Percentiles rank a stretch among this genome's conserved stretches.
phyloP scores from a whole-genome alignment of 2,329 filamentous ascomycete species.

The Albophoma yamanashiensis region DNA sequence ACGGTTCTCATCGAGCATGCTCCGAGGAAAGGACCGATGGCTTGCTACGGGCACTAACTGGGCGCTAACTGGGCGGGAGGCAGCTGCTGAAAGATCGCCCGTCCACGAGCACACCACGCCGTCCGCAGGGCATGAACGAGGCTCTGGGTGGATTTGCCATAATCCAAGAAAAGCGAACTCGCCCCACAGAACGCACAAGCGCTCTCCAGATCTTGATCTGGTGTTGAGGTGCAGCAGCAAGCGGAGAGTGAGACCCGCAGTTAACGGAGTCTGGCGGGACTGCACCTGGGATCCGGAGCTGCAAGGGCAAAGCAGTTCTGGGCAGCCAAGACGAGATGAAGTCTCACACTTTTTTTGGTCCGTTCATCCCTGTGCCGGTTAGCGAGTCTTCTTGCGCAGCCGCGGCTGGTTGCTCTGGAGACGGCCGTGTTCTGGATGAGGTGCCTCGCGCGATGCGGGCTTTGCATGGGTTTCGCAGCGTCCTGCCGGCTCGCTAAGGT shows the following conservation, averaged over 20 bases:
- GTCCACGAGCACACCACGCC: constrained; percentile 6
- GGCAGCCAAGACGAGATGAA: neutral
- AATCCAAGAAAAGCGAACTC: neutral
- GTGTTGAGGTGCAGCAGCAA: neutral
- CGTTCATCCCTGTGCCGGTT: neutral
- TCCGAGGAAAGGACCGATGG: neutral
- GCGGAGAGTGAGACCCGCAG: neutral
- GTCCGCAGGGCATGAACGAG: constrained; percentile 15
- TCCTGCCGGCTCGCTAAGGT: neutral
- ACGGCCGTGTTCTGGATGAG: neutral
- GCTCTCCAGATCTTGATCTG: neutral
- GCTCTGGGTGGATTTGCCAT: constrained; percentile 4
- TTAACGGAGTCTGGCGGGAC: neutral
- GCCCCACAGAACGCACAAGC: neutral
- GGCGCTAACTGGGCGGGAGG: neutral
- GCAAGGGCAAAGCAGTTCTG: neutral
- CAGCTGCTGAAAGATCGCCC: neutral
- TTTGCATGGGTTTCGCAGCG: neutral
- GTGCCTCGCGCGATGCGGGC: neutral
- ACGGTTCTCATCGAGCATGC: neutral
- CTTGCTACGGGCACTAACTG: too few species aligned
- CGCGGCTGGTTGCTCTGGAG: neutral
- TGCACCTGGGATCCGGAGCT: neutral
- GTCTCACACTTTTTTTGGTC: neutral
- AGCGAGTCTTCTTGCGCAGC: neutral